phyloP scores from a whole-genome alignment of 495 filamentous ascomycete species.

The Talaromyces adpressus region DNA sequence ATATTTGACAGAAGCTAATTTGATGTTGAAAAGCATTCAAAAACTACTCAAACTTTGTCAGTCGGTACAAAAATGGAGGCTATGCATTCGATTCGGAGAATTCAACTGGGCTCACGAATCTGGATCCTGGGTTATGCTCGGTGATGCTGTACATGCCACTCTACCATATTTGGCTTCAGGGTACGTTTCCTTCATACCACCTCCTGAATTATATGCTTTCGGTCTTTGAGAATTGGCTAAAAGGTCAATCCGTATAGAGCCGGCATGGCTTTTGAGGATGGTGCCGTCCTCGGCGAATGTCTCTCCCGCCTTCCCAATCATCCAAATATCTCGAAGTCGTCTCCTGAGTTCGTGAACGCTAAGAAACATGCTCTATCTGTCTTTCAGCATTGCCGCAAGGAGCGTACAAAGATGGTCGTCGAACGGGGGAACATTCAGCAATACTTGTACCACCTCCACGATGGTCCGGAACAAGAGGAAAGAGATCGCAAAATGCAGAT shows the following conservation, averaged over 20 bases:
- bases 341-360: constrained; percentile 16
- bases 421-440: constrained; percentile 41
- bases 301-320: constrained; percentile 28
- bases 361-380: constrained; percentile 34
- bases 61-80: constrained; percentile 58
- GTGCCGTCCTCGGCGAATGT: constrained; percentile 42
- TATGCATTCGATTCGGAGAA: constrained; percentile 49
- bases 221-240: too few relatives aligned
- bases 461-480: constrained; percentile 41
- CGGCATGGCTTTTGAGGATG: constrained; percentile 42
- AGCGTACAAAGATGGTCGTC: constrained; percentile 38
- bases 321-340: constrained; percentile 17
- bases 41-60: constrained; percentile 32
- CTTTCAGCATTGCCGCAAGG: constrained; percentile 38
- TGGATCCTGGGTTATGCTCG: constrained; percentile 50
- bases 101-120: constrained; percentile 50
- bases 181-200: too few relatives aligned
- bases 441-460: constrained; percentile 43
- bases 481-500: constrained; percentile 38
- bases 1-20: constrained; percentile 12
- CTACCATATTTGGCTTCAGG: constrained; percentile 51
- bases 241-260: constrained; percentile 22
- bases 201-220: too few relatives aligned
- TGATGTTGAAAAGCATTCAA: constrained; percentile 16
- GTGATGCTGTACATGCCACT: constrained; percentile 59